Conservation (phyloP, 1,284 basidiomycete species). For the Puccinia polysora region DNA sequence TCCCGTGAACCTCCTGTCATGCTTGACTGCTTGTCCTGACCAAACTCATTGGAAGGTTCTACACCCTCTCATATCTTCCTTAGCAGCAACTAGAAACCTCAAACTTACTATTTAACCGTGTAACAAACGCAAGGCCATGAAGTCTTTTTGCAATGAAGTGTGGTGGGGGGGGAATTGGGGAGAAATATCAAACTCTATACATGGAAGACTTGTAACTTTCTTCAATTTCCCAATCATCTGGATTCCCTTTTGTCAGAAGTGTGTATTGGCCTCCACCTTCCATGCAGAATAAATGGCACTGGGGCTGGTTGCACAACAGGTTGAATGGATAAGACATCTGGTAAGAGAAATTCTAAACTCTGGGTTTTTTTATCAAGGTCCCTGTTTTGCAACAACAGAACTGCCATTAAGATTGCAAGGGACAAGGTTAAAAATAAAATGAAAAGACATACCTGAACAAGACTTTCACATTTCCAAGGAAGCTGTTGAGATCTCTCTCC, state of each 20-base stretch:
- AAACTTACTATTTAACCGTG: neutral
- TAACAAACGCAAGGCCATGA: neutral
- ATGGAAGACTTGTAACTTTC: neutral
- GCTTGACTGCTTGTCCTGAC: neutral
- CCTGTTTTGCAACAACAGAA: conserved; percentile 3
- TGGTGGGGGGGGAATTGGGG: no score
- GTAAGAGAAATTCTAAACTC: neutral
- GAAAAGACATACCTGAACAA: no score
- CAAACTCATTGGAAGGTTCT: no score
- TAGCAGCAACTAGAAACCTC: neutral
- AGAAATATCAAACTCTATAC: neutral
- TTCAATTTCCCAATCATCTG: neutral
- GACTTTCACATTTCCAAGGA: no score
- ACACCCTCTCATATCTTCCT: neutral
- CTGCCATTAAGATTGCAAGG: no score
- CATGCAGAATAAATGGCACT: conserved; percentile 26
- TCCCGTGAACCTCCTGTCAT: neutral
- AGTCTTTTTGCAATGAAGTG: neutral
- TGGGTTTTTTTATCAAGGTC: neutral
- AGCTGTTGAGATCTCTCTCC: no score
- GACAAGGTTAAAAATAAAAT: no score
- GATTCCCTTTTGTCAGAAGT: neutral
- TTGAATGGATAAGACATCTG: neutral
- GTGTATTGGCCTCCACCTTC: neutral
- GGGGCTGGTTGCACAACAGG: neutral